Evolutionary conservation across 2,329 filamentous ascomycete species (phyloP), one percentile per base, ranked within the genome.

Genomic region (Alternaria gaisen): DNA sequence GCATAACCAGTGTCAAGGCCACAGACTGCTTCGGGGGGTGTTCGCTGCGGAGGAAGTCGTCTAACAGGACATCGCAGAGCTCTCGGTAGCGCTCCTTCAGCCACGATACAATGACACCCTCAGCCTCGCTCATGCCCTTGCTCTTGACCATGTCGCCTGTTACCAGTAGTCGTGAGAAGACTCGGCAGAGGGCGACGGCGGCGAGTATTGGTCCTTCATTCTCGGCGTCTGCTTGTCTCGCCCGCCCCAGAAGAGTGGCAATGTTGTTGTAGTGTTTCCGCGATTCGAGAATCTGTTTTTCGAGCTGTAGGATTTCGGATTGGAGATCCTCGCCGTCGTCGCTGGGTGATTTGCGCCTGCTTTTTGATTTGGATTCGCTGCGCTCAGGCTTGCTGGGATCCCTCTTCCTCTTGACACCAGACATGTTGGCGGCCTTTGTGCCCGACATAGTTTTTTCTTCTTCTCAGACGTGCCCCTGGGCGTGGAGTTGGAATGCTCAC

Each of bases 241-340:
- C 64, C 71, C 88, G 85, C 42, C 85, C 84, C 46, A 97, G 83
- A 38, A 98, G 81, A 11, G 85, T 87, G 8, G 88, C 85, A 72
- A 98, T 94, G 75, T 97, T 93, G 83, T 97, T 97, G 84, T 96
- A 97, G 80, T 97, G 87, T 78, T 93, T 92, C 73, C 89, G 91
- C 51, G 93, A 97, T 78, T 95, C 90, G 63, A 93, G 81, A 56
- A 98, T 93, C 58, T 91, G 90, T 65, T 87, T 84, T 81, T 97
- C 94, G 56, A 97, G 85, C 55, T 87, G 81, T 42, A 94, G 80
- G 60, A 97, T 91, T 64, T 88, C 86, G 57, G 86, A 84, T 74
- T 90, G 86, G 46, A 83, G 77, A 73, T 88, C 85, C 63, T 70
- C 65, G 61, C 66, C 76, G 55, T 77, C 72, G 38, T 68, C 69